Evolutionary conservation across 164 flowering plant species (phyloP).

Genomic region (Tinospora cordifolia): DNA sequence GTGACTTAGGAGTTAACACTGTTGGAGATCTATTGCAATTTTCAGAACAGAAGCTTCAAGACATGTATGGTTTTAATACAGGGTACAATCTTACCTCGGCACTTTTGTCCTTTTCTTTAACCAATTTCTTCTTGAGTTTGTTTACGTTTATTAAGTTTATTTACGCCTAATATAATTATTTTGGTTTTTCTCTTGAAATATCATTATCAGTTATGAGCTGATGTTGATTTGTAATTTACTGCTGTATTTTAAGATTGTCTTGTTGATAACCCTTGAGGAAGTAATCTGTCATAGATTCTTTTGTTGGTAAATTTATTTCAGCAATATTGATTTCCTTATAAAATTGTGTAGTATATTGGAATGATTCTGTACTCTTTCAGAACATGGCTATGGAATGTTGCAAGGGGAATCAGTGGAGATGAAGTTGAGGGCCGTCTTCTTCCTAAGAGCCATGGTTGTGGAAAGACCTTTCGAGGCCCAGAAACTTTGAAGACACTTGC

Average conservation of each 20-base stretch:
- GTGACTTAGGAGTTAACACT: conserved; percentile 66
- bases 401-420: conserved; percentile 90
- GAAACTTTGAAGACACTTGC: conserved; percentile 57
- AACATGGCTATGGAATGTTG: conserved; percentile 94
- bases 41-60: conserved; percentile 80
- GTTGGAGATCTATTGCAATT: conserved; percentile 87
- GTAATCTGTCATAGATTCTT: neutral
- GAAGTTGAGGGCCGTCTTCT: conserved; percentile 89
- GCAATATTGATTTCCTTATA: neutral
- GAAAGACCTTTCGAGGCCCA: conserved; percentile 91
- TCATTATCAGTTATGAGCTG: neutral
- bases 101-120: neutral
- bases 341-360: neutral
- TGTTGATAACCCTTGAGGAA: neutral
- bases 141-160: neutral
- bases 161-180: neutral
- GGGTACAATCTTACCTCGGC: conserved; percentile 37
- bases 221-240: neutral
- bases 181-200: neutral
- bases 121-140: neutral
- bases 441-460: conserved; percentile 96
- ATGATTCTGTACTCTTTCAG: conserved; percentile 29
- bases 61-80: conserved; percentile 80
- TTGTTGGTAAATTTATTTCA: conserved; percentile 1
- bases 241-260: neutral